Percentiles rank a stretch among this genome's conserved stretches.
phyloP scores from a whole-genome alignment of 257 asterid genomes.

The Mentha longifolia region DNA sequence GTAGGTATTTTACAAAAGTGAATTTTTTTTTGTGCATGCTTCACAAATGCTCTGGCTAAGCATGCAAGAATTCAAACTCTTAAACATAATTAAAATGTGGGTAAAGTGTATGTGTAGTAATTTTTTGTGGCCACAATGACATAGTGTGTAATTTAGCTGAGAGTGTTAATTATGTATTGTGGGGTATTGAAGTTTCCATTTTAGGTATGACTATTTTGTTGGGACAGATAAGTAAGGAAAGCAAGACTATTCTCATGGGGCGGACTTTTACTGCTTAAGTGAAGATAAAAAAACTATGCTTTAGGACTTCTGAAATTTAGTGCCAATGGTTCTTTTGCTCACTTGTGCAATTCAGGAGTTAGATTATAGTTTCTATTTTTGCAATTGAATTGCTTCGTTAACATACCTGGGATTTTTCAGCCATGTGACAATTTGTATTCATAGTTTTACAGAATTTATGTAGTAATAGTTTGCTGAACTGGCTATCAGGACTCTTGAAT shows the following conservation, averaged over 20 bases:
- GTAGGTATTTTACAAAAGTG: not conserved
- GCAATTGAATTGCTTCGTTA: not conserved
- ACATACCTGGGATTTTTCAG: not conserved
- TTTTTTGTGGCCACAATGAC: no score
- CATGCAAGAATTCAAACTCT: not conserved
- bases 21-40: not conserved
- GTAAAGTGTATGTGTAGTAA: no score
- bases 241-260: no score
- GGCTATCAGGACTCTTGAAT: no score
- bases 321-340: not conserved
- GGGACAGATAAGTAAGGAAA: no score
- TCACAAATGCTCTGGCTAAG: not conserved
- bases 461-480: no score
- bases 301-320: not conserved
- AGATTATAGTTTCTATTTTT: not conserved
- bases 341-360: not conserved
- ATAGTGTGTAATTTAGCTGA: no score
- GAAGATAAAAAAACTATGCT: not conserved
- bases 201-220: no score
- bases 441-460: not conserved
- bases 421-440: not conserved
- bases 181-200: no score
- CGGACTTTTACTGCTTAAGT: not conserved
- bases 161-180: no score
- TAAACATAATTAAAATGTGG: not conserved